Evolutionary conservation across 805 yeast species (phyloP).

Genomic region (Wickerhamomyces pijperi): DNA sequence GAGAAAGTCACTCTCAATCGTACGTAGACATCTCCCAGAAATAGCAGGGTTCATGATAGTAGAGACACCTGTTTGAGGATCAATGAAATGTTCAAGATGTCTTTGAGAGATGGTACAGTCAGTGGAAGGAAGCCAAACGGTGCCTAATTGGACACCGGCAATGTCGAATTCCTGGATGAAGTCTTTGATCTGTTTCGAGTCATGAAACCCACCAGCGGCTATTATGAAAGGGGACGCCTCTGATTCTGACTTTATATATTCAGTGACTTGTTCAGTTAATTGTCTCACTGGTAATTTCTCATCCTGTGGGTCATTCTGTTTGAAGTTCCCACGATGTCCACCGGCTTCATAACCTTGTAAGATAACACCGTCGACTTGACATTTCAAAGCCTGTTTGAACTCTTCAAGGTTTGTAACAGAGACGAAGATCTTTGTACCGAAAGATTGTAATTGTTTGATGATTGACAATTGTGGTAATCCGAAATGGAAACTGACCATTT

Average conservation of each 20-base stretch:
- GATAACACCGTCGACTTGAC: constrained; percentile 34
- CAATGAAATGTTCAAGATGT: constrained; percentile 10
- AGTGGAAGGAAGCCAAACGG: constrained; percentile 28
- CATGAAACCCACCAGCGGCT: constrained; percentile 45
- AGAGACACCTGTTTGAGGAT: constrained; percentile 6
- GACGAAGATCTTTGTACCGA: constrained; percentile 32
- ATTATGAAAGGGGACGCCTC: constrained; percentile 20
- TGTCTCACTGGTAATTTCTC: constrained; percentile 24
- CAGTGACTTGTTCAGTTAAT: constrained; percentile 14
- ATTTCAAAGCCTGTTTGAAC: constrained; percentile 20
- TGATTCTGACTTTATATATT: constrained; percentile 7
- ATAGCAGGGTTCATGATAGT: constrained; percentile 18
- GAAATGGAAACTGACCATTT: constrained; percentile 41
- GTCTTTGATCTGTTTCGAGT: constrained; percentile 19
- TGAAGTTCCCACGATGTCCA: constrained; percentile 47
- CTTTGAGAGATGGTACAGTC: constrained; percentile 9
- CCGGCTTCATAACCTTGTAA: constrained; percentile 58
- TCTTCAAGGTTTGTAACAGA: constrained; percentile 37
- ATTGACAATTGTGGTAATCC: constrained; percentile 31
- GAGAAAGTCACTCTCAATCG: constrained; percentile 16
- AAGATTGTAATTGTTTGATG: constrained; percentile 18
- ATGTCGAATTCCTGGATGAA: constrained; percentile 30
- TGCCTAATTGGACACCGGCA: constrained; percentile 45
- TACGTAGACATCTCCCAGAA: constrained; percentile 17
- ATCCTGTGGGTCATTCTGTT: constrained; percentile 21